Evolutionary conservation across 1,139 yeast species (phyloP).

Genomic region (Suhomyces kunorum): DNA sequence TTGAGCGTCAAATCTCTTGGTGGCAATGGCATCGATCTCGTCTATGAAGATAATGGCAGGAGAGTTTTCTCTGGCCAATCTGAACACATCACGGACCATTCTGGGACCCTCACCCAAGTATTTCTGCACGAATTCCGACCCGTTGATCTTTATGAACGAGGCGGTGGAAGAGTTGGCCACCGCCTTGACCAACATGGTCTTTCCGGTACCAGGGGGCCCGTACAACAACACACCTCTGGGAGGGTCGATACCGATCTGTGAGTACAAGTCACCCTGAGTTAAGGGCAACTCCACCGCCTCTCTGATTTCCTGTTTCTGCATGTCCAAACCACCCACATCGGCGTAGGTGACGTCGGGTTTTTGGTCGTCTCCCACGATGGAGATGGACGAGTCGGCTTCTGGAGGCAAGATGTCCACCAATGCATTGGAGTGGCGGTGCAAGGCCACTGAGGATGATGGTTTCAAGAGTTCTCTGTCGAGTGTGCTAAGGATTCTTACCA

Average conservation of each 20-base stretch:
- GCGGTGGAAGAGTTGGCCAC: conserved; percentile 98
- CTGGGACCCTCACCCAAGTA: conserved; percentile 99
- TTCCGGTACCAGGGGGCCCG: conserved; percentile 99
- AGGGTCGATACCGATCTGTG: conserved; percentile 98
- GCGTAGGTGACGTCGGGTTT: conserved; percentile 88
- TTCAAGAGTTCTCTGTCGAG: conserved; percentile 92
- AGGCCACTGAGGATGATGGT: conserved; percentile 93
- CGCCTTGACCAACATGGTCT: conserved; percentile 98
- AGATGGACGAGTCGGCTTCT: conserved; percentile 95
- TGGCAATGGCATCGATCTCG: conserved; percentile 89
- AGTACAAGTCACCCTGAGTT: conserved; percentile 92
- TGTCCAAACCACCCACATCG: conserved; percentile 98
- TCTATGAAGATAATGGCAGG: conserved; percentile 97
- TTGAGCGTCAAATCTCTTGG: conserved; percentile 98
- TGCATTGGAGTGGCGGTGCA: conserved; percentile 98
- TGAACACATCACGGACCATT: conserved; percentile 97
- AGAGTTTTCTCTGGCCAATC: conserved; percentile 94
- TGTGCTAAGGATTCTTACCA: conserved; percentile 90
- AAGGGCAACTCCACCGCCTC: conserved; percentile 98
- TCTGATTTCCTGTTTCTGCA: conserved; percentile 98
- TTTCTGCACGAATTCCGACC: conserved; percentile 97
- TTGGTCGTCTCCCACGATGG: conserved; percentile 92
- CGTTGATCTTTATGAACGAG: conserved; percentile 92
- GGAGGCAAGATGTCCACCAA: conserved; percentile 97
- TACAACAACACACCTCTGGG: conserved; percentile 96